phyloP scores from a whole-genome alignment of 805 yeast species.

The Naumovozyma baii region DNA sequence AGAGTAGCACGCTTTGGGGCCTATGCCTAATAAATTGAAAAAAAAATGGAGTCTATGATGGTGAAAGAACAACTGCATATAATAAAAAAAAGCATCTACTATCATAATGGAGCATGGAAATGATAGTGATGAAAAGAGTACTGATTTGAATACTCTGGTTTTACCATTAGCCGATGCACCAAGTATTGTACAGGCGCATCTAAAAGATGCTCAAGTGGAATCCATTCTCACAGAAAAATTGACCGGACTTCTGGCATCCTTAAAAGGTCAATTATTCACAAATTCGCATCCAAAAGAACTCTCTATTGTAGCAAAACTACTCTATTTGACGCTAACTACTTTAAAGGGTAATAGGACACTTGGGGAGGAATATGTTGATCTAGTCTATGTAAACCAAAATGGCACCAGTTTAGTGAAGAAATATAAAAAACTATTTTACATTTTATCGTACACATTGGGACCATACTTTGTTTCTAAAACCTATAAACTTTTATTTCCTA shows the following conservation, averaged over 20 bases:
- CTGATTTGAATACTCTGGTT: background rate
- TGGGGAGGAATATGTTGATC: slow-evolving; percentile 91
- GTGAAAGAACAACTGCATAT: background rate
- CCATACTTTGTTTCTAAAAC: slow-evolving; percentile 44
- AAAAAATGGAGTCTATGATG: too few relatives aligned
- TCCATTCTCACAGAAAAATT: slow-evolving; percentile 44
- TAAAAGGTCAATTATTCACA: slow-evolving; percentile 54
- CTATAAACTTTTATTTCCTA: slow-evolving; percentile 6
- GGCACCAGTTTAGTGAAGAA: slow-evolving; percentile 43
- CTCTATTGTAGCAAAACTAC: slow-evolving; percentile 43
- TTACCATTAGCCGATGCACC: slow-evolving; percentile 79
- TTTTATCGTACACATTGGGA: slow-evolving; percentile 48
- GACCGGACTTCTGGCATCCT: slow-evolving; percentile 42
- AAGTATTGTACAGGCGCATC: slow-evolving; percentile 83
- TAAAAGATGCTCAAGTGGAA: slow-evolving; percentile 74
- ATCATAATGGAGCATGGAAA: too few relatives aligned
- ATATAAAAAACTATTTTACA: slow-evolving; percentile 45
- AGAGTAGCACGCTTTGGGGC: too few relatives aligned
- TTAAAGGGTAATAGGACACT: slow-evolving; percentile 66
- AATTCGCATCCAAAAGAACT: slow-evolving; percentile 57
- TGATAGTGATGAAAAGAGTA: background rate
- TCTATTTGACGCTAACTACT: slow-evolving; percentile 71
- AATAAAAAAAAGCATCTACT: too few relatives aligned
- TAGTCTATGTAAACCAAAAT: slow-evolving; percentile 48
- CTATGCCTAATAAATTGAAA: too few relatives aligned